A percentile compares a stretch with the other conserved stretches of the same genome.
Evolutionary conservation across 306 rosid species (phyloP).

Genomic region (Vigna angularis): DNA sequence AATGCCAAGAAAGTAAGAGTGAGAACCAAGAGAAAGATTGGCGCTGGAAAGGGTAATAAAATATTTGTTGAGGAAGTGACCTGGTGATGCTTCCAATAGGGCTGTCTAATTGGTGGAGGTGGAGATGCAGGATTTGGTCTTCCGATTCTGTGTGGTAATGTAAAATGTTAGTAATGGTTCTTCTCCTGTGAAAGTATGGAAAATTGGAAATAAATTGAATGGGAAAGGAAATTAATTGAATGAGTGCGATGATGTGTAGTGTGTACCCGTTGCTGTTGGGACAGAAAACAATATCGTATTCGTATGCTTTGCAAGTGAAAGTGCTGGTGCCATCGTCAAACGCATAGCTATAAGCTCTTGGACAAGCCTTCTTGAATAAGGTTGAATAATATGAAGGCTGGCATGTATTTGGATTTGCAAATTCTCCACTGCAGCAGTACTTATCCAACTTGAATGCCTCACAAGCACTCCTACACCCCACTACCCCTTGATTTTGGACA

Average conservation of each 20-base stretch:
- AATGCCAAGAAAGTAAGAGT: slow-evolving; percentile 22
- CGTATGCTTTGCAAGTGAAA: slow-evolving; percentile 81
- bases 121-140: slow-evolving; percentile 37
- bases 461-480: slow-evolving; percentile 84
- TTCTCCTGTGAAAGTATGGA: background rate
- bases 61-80: slow-evolving; percentile 58
- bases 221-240: background rate
- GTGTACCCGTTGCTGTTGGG: slow-evolving; percentile 57
- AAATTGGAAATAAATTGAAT: background rate
- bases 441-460: slow-evolving; percentile 71
- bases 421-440: slow-evolving; percentile 81
- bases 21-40: slow-evolving; percentile 42
- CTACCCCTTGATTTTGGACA: slow-evolving; percentile 51
- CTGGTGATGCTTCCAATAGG: slow-evolving; percentile 39
- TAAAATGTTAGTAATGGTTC: slow-evolving; percentile 7
- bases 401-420: slow-evolving; percentile 77
- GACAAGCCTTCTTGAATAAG: slow-evolving; percentile 84
- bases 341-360: slow-evolving; percentile 85
- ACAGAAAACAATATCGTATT: slow-evolving; percentile 71
- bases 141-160: slow-evolving; percentile 49
- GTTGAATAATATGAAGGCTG: slow-evolving; percentile 72
- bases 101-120: slow-evolving; percentile 51
- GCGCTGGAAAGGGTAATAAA: slow-evolving; percentile 53
- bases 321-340: slow-evolving; percentile 86
- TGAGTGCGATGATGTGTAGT: slow-evolving; percentile 1